phyloP scores from a whole-genome alignment of 441 rosid species.

The Gossypium davidsonii region DNA sequence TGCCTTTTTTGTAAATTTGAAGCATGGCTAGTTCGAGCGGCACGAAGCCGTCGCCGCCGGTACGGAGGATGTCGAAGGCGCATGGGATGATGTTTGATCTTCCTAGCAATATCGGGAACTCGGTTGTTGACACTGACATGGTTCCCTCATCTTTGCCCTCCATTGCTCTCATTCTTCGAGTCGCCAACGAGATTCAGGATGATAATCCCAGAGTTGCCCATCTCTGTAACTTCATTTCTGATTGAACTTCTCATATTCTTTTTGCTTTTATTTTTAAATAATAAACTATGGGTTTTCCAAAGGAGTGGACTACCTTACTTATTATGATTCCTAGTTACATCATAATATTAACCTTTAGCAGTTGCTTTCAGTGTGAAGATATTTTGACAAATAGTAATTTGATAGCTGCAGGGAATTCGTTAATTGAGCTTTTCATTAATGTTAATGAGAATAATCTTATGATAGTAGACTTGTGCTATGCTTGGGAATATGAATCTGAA shows the following conservation, averaged over 20 bases:
- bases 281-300: not conserved
- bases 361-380: not conserved
- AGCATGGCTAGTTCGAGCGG: constrained; percentile 15
- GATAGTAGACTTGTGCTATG: not conserved
- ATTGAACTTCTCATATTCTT: not conserved
- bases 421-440: not conserved
- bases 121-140: constrained; percentile 58
- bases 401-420: not conserved
- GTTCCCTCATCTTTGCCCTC: constrained; percentile 68
- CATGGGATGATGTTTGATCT: constrained; percentile 38
- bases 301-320: not conserved
- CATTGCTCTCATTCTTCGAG: constrained; percentile 77
- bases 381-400: not conserved
- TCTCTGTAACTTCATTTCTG: constrained; percentile 39
- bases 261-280: not conserved
- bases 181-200: constrained; percentile 70
- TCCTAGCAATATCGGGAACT: constrained; percentile 52
- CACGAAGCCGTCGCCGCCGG: constrained; percentile 24
- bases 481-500: not conserved
- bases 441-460: not conserved
- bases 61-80: constrained; percentile 57
- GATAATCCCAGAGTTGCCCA: constrained; percentile 68
- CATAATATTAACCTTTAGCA: not conserved
- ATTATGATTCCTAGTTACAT: not conserved
- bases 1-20: not conserved